These are phyloP conservation scores for Cucurbita moschata DNA, from an alignment of 306 rosid species.

Conservation along the genomic window DNA sequence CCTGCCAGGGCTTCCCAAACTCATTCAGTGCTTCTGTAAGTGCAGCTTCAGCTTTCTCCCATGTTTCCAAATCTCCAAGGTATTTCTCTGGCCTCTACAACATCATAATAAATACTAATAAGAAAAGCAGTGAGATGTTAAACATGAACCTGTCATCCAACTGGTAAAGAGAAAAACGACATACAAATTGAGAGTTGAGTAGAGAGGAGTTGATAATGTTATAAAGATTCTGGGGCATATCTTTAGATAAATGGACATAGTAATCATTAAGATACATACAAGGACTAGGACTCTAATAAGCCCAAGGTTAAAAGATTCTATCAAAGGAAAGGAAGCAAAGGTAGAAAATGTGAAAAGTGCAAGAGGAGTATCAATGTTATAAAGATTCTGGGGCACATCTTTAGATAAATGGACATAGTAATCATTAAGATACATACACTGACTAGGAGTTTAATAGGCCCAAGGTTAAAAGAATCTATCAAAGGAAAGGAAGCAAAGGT, in stretches of 20 bases:
- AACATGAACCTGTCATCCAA: neutral
- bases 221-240: too few relatives aligned
- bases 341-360: neutral
- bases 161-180: neutral
- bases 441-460: too few relatives aligned
- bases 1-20: conserved; percentile 91
- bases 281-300: too few relatives aligned
- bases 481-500: neutral
- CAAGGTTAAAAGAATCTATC: too few relatives aligned
- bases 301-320: too few relatives aligned
- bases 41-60: conserved; percentile 89
- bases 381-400: too few relatives aligned
- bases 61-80: conserved; percentile 61
- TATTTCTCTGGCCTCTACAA: conserved; percentile 69
- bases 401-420: too few relatives aligned
- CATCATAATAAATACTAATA: neutral
- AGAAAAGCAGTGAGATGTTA: neutral
- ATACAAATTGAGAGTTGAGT: neutral
- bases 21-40: conserved; percentile 75
- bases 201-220: neutral
- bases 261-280: too few relatives aligned
- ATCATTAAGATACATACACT: too few relatives aligned
- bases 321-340: neutral
- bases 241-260: too few relatives aligned
- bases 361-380: neutral